Base-by-base conservation (phyloP, 805 yeast genomes). In the Saturnispora saitoi region DNA sequence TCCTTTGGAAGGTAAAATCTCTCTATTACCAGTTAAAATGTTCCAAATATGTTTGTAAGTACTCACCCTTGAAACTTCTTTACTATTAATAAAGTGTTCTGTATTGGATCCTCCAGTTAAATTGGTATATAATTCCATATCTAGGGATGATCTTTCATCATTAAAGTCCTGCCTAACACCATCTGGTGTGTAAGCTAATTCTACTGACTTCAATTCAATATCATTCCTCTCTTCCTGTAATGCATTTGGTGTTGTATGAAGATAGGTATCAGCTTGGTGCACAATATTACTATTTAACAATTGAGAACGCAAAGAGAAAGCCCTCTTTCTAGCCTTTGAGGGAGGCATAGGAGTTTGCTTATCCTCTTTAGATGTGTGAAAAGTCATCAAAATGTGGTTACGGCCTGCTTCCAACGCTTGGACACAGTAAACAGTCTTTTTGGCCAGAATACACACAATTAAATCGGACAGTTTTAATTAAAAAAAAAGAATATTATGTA, bases 271-370 rank as follows among this genome's bases (percentile, higher is more conserved):
- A 4, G 58, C 62, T 26, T 60, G 56, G 47, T 67, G 48, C 50
- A 52, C 44, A 28, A 67, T 54, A 22, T 57, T 56, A 48, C 71
- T 77, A 58, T 72, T 77, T 65, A 83, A 73, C 43, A 83, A 68
- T 65, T 83, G 88, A 0, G 85, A 71, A 51, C 90, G 70, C 48
- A 83, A 63, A 8, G 86, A 80, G 51, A 80, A 77, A 0, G 89
- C 89, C 56, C 90, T 64, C 52, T 73, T 75, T 53, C 86, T 67
- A 29, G 73, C 66, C 47, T 55, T 62, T 14, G 61, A 58, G 1
- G 66, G 59, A 36, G 52, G 54, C 4, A 65, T 20, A 2, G 52
- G 50, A 42, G 31, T 37, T 9, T 42, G 17, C 12, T 19, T 17
- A 9, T 19, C 20, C 29, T 14, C 22, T 22, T 34, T 43, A n/a